A percentile compares a stretch with the other conserved stretches of the same genome.
Evolutionary conservation across 176 grass and related monocot genomes (phyloP).

Genomic region (Raddia distichophylla): DNA sequence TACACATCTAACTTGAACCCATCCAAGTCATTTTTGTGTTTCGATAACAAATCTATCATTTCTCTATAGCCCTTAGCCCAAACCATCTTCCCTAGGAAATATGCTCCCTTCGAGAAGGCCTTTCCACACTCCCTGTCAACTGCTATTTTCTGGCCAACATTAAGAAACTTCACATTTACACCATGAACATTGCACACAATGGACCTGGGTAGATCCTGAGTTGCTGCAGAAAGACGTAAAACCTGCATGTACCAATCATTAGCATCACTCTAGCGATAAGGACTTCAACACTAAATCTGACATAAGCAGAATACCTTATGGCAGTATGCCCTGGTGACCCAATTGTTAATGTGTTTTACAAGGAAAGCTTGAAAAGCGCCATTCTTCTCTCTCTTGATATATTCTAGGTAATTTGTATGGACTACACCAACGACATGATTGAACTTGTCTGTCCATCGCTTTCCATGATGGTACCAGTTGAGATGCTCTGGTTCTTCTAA

Average conservation of each 20-base stretch:
- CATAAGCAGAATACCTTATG: conserved; percentile 68
- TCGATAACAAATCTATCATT: conserved; percentile 78
- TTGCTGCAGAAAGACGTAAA: conserved; percentile 89
- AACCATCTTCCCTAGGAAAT: conserved; percentile 96
- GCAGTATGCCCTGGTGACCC: conserved; percentile 91
- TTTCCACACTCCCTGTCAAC: conserved; percentile 58
- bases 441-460: conserved; percentile 95
- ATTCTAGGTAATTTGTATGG: conserved; percentile 98
- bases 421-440: conserved; percentile 93
- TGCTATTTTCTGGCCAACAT: conserved; percentile 68
- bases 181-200: conserved; percentile 93
- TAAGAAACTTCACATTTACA: conserved; percentile 90
- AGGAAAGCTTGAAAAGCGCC: conserved; percentile 88
- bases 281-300: conserved; percentile 14
- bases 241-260: conserved; percentile 60
- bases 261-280: conserved; percentile 18
- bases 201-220: conserved; percentile 84
- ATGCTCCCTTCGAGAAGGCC: conserved; percentile 76
- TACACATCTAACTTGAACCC: conserved; percentile 75
- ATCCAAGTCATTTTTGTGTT: conserved; percentile 65
- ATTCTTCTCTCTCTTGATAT: conserved; percentile 96
- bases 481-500: conserved; percentile 98
- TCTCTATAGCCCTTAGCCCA: conserved; percentile 96
- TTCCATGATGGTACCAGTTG: conserved; percentile 99
- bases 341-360: conserved; percentile 97